Conservation (phyloP, 2,329 filamentous ascomycete species). For the Epicoccum sorghinum region DNA sequence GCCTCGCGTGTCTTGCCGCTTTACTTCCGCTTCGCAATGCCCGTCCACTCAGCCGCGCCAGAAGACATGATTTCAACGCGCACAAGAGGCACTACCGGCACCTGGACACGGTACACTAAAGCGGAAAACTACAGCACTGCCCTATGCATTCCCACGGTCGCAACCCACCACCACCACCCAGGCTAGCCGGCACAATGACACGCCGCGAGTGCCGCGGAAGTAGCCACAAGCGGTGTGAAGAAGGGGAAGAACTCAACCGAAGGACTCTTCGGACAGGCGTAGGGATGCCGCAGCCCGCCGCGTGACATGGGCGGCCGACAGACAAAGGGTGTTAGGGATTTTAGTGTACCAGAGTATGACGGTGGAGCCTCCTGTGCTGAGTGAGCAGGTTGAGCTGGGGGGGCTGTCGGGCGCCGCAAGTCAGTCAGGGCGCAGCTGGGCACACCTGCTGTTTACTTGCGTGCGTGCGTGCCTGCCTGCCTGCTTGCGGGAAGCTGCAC, state of each 20-base stretch:
- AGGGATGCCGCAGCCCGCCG: conserved; percentile 2
- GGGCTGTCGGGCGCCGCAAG: not conserved
- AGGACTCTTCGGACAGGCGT: not conserved
- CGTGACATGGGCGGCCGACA: conserved; percentile 5
- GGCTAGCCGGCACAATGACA: conserved; percentile 5
- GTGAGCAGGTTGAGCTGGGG: conserved; percentile 1
- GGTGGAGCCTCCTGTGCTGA: conserved; percentile 12
- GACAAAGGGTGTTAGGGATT: conserved; percentile 12
- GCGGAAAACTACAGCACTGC: not conserved
- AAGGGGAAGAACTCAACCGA: not conserved
- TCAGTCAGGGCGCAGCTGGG: no score
- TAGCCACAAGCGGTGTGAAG: conserved; percentile 1
- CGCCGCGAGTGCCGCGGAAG: conserved; percentile 12
- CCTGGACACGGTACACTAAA: conserved; percentile 1
- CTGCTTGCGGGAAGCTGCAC: no score
- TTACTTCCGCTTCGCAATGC: conserved; percentile 8
- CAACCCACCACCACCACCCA: not conserved
- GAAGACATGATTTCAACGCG: not conserved
- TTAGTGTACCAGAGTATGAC: conserved; percentile 14
- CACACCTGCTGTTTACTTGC: no score
- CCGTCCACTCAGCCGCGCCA: conserved; percentile 3
- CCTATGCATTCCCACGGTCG: not conserved
- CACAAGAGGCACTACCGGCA: no score
- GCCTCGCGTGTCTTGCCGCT: conserved; percentile 14
- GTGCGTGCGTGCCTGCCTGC: no score